Conservation (phyloP, 768 basidiomycete species). For the Hericium coralloides region DNA sequence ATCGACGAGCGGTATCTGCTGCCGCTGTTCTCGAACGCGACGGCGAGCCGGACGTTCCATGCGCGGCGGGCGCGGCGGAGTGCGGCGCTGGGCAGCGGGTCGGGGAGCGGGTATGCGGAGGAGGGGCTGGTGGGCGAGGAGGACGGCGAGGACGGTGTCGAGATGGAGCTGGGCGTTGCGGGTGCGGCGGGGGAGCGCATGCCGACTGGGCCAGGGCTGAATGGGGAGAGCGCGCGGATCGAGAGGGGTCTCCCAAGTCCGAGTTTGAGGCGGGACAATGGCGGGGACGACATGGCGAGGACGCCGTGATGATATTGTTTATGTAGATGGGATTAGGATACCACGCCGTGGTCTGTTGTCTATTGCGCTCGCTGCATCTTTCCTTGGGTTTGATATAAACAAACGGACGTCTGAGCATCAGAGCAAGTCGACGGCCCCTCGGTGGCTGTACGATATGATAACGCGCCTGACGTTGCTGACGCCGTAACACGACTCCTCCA, state of each 20-base stretch:
- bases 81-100: conserved; percentile 22
- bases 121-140: conserved; percentile 24
- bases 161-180: conserved; percentile 17
- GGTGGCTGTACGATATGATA: no score
- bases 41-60: conserved; percentile 80
- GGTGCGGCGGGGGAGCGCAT: not conserved
- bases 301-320: not conserved
- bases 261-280: conserved; percentile 13
- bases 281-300: not conserved
- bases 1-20: conserved; percentile 92
- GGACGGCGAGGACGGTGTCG: conserved; percentile 25
- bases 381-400: no score
- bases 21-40: conserved; percentile 88
- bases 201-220: not conserved
- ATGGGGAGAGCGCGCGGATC: conserved; percentile 4
- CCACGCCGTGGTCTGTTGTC: no score
- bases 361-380: no score
- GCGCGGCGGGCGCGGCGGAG: conserved; percentile 57
- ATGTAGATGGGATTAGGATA: no score
- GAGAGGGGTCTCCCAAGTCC: conserved; percentile 13
- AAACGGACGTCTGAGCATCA: no score
- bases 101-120: conserved; percentile 16
- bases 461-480: no score
- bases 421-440: no score
- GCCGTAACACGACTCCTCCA: no score